Base-by-base conservation (phyloP, 2,329 filamentous ascomycete species). In the Fusarium humuli region DNA sequence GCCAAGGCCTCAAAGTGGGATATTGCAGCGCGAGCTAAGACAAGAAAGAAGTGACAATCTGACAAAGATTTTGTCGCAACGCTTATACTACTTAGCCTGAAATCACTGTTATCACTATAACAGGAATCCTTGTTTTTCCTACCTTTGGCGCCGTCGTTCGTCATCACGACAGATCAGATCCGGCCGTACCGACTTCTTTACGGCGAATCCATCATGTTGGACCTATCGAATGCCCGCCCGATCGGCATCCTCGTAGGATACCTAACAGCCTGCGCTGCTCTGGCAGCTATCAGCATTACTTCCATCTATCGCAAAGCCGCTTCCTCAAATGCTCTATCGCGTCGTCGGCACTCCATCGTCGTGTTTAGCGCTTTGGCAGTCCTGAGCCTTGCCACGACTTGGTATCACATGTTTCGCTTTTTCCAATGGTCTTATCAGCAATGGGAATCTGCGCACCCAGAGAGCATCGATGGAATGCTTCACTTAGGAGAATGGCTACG, bases 341-440 rank as follows among this genome's bases (percentile, higher is more conserved):
- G 48, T 20, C 48, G 23, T 3, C 12, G 18, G 23, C 11, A 27
- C 16, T n/a, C 32, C 5, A 52, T 52, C 18, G 10, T 52, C 10
- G 5, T 52, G 22, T 52, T 52, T 2, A 52, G 48, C 23, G 48
- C 13, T 52, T 13, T 52, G 48, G 48, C 48, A 10, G 18, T 7
- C n/a, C 37, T 52, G 9, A 52, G 48, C 7, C 48, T 52, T 41
- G 48, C 48, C 13, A 52, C 48, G 0, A 52, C 48, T 3, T 52
- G 48, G 48, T 52, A 52, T 13, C 48, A 52, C 9, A 41, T 22
- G 32, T 52, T 52, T 13, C 10, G 48, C 13, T 52, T 52, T 13
- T 52, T 52, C 48, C 34, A 41, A 7, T 52, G 48, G 48, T 52
- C 48, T 7, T 52, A 52, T 5, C 48, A 52, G 22, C 32, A 52